Evolutionary conservation across 306 rosid genomes (phyloP).

Genomic region (Cucumis hystrix): DNA sequence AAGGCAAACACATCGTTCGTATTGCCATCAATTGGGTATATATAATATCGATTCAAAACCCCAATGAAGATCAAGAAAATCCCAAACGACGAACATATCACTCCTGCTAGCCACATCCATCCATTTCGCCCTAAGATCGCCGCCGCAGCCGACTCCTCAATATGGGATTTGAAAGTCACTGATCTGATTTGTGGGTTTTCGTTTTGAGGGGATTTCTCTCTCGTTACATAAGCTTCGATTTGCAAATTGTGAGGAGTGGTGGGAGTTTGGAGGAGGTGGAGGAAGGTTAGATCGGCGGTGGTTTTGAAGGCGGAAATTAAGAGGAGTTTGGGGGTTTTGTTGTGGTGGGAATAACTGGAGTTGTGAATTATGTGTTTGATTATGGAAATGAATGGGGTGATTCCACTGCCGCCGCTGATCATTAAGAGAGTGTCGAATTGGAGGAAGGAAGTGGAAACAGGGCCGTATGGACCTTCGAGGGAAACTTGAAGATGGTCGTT

Average conservation of each 20-base stretch:
- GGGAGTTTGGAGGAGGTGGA: constrained; percentile 39
- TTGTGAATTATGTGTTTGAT: constrained; percentile 33
- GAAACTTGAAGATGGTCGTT: constrained; percentile 33
- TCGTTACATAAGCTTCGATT: constrained; percentile 57
- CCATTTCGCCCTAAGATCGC: constrained; percentile 34
- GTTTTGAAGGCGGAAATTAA: constrained; percentile 39
- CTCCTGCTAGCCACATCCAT: constrained; percentile 60
- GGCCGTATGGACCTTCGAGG: constrained; percentile 74
- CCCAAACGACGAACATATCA: constrained; percentile 44
- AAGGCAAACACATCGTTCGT: constrained; percentile 22
- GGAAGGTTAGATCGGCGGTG: constrained; percentile 33
- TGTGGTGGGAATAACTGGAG: neutral
- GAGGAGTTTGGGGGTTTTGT: constrained; percentile 29
- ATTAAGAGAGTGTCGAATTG: constrained; percentile 43
- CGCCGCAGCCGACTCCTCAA: constrained; percentile 31
- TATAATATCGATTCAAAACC: constrained; percentile 25
- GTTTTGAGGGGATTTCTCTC: constrained; percentile 19
- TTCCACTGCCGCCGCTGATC: constrained; percentile 76
- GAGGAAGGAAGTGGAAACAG: constrained; percentile 33
- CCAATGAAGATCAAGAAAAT: constrained; percentile 36
- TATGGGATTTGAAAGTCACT: constrained; percentile 32
- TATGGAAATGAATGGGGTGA: constrained; percentile 64
- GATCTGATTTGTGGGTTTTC: constrained; percentile 4
- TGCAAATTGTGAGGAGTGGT: neutral
- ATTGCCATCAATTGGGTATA: constrained; percentile 48